Base-by-base conservation (phyloP, 1,284 basidiomycete species). In the Austroboletus rostrupii region DNA sequence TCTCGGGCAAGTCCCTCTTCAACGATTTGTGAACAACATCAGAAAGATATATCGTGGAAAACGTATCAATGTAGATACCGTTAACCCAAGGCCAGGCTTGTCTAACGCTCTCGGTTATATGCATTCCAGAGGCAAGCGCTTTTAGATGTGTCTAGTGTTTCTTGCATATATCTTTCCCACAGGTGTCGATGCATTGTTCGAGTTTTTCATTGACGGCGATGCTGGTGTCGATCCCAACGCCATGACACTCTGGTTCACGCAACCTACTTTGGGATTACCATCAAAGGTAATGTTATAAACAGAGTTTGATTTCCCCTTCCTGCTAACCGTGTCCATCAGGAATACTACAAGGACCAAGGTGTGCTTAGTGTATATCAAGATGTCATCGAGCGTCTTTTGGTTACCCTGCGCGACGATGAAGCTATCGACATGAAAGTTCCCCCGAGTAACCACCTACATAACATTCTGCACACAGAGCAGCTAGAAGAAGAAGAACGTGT, bases 241-340 rank as follows among this genome's bases (percentile, higher is more conserved):
- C 41, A 92, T 96, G 80, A 81, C 83, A 0, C 76, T 95, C 16
- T 93, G 87, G 85, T 83, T 98, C 62, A 85, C 79, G 57, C 95
- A 98, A 63, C 81, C 88, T 8, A 78, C 74, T 11, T 76, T 97
- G 8, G 92, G 93, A 29, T 81, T 98, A 13, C 95, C 95, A 1
- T 85, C 93, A 38, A 93, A 95, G 77, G 88, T 87, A 48, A 19
- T 46, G 4, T 21, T 3, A 13, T 14, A 16, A 13, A 14, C 47
- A n/a, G 42, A 19, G 40, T 5, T 43, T 19, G 36, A 31, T 8
- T 13, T 35, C 20, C 52, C 40, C 48, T 41, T 42, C 55, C 7
- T 41, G 35, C 20, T 56, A 5, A 19, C 36, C 36, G 48, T 17
- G 21, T 48, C 38, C 16, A 16, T 5, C 59, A 91, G 85, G 91